Conservation (phyloP, 2,329 filamentous ascomycete genomes). For the Madurella fahalii region DNA sequence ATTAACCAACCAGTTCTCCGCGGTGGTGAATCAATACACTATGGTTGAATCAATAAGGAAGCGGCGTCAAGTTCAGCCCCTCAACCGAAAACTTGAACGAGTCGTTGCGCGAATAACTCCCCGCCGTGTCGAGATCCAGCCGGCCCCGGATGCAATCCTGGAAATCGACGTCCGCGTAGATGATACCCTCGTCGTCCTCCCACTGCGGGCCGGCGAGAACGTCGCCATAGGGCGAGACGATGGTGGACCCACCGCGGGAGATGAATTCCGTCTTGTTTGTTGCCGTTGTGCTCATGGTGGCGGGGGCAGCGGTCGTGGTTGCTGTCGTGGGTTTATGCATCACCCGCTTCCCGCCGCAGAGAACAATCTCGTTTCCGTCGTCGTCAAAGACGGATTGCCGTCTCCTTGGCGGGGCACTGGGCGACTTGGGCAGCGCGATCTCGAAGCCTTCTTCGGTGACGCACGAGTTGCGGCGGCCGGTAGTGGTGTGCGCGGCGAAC, state of each 20-base stretch:
- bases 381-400: slow-evolving; percentile 46
- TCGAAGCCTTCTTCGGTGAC: slow-evolving; percentile 46
- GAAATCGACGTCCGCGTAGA: slow-evolving; percentile 74
- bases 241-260: slow-evolving; percentile 75
- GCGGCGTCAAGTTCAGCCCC: slow-evolving; percentile 54
- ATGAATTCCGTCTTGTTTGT: slow-evolving; percentile 47
- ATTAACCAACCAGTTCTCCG: neutral
- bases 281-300: slow-evolving; percentile 3
- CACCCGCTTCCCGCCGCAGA: slow-evolving; percentile 25
- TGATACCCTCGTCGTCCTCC: slow-evolving; percentile 67
- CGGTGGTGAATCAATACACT: too few species aligned
- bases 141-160: slow-evolving; percentile 81
- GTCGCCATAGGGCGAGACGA: slow-evolving; percentile 75
- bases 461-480: slow-evolving; percentile 36
- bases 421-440: slow-evolving; percentile 39
- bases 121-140: slow-evolving; percentile 78
- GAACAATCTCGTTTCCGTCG: slow-evolving; percentile 45
- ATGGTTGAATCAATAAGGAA: slow-evolving; percentile 45
- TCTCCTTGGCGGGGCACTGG: slow-evolving; percentile 27
- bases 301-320: slow-evolving; percentile 3
- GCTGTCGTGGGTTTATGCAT: neutral
- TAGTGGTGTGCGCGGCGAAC: neutral
- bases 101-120: slow-evolving; percentile 73
- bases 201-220: slow-evolving; percentile 77
- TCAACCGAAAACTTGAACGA: slow-evolving; percentile 58